A percentile compares a stretch with the other conserved stretches of the same genome.
phyloP scores from a whole-genome alignment of 768 basidiomycete genomes.

The Clavulina sp. region DNA sequence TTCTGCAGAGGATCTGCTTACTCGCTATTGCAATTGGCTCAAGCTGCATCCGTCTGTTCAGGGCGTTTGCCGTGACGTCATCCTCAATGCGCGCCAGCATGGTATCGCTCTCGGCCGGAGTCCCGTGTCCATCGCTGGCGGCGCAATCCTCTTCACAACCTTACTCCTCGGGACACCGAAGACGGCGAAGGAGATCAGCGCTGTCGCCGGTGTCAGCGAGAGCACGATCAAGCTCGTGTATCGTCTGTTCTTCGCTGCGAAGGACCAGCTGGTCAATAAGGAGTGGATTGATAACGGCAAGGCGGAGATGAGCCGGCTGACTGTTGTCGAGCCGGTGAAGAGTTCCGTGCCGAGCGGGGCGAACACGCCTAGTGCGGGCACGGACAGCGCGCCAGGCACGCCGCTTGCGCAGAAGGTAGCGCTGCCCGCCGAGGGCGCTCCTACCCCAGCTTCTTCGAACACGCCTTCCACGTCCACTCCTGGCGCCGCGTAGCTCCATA shows the following conservation, averaged over 20 bases:
- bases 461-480: too few relatives aligned
- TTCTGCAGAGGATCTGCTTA: constrained; percentile 56
- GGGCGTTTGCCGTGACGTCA: constrained; percentile 67
- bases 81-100: constrained; percentile 57
- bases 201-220: constrained; percentile 87
- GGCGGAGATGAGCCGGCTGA: constrained; percentile 13
- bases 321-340: too few relatives aligned
- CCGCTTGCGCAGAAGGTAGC: too few relatives aligned
- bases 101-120: constrained; percentile 87
- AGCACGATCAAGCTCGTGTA: constrained; percentile 89
- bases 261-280: constrained; percentile 63
- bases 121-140: constrained; percentile 97
- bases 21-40: constrained; percentile 89
- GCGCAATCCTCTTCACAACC: constrained; percentile 87
- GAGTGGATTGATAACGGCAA: constrained; percentile 63
- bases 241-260: constrained; percentile 53
- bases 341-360: too few relatives aligned
- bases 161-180: constrained; percentile 59
- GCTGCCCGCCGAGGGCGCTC: too few relatives aligned
- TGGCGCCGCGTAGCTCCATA: too few relatives aligned
- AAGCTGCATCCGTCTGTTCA: constrained; percentile 71
- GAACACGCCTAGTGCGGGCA: too few relatives aligned
- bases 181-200: constrained; percentile 68
- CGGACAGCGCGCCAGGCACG: too few relatives aligned
- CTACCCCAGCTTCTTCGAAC: too few relatives aligned